Evolutionary conservation across 768 basidiomycete species (phyloP).

Genomic region (Suillus subalutaceus): DNA sequence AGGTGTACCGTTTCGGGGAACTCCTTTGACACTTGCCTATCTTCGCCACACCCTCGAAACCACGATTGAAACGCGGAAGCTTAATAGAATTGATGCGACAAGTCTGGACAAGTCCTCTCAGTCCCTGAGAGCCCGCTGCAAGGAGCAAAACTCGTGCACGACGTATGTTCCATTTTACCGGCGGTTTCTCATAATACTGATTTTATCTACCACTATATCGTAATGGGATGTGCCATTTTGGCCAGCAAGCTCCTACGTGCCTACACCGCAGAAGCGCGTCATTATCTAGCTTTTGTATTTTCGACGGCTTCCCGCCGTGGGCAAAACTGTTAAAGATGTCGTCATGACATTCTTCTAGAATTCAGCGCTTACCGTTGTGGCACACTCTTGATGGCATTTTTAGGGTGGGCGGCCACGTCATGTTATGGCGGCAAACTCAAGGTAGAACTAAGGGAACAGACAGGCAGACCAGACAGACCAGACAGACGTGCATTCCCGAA

Average conservation of each 20-base stretch:
- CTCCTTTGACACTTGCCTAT: not conserved
- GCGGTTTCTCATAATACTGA: not conserved
- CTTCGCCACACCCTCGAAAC: not conserved
- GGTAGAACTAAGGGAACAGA: not conserved
- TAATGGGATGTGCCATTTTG: not conserved
- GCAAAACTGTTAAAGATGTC: not conserved
- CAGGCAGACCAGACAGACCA: not conserved
- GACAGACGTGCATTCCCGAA: not conserved
- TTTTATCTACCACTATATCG: not conserved
- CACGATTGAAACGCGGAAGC: conserved; percentile 8
- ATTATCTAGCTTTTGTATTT: not conserved
- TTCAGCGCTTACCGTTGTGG: not conserved
- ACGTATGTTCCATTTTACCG: not conserved
- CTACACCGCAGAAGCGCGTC: not conserved
- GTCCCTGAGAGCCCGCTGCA: not conserved
- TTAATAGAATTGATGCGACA: not conserved
- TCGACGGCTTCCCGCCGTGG: not conserved
- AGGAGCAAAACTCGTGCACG: conserved; percentile 1
- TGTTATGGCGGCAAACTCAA: not conserved
- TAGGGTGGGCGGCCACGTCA: conserved; percentile 2
- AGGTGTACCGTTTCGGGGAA: not conserved
- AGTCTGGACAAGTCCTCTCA: not conserved
- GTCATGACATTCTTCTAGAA: not conserved
- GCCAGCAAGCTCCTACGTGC: not conserved
- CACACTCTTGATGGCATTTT: not conserved